phyloP scores from a whole-genome alignment of 164 flowering plant genomes.

The Litsea cubeba region DNA sequence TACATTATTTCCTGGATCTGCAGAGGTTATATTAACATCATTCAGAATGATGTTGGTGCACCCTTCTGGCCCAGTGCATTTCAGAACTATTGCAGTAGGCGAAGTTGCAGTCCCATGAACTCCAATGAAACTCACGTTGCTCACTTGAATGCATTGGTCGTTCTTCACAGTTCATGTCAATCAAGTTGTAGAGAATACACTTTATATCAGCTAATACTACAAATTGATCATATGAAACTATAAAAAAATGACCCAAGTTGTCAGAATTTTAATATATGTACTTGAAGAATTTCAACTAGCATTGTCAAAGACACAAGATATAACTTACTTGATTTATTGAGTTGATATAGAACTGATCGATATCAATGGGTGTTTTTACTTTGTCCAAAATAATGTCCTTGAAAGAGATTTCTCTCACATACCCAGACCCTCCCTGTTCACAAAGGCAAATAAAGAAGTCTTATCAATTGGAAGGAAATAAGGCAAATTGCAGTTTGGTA shows the following conservation, averaged over 20 bases:
- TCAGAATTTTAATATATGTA: no score
- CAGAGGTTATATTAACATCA: background rate
- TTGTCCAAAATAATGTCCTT: conserved; percentile 16
- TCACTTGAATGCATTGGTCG: background rate
- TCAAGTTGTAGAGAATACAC: no score
- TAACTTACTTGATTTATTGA: no score
- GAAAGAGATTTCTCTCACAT: conserved; percentile 35
- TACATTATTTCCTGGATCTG: background rate
- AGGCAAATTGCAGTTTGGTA: background rate
- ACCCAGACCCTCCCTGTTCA: conserved; percentile 21
- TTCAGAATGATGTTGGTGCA: conserved; percentile 8
- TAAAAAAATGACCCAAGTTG: no score
- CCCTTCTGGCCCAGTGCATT: conserved; percentile 1
- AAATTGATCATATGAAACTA: no score
- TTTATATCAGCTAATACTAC: no score
- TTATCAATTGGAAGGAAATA: no score
- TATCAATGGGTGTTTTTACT: conserved; percentile 26
- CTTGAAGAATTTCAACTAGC: no score
- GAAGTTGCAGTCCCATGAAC: background rate
- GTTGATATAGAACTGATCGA: conserved; percentile 21
- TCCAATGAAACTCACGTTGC: conserved; percentile 4
- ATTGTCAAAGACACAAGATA: no score
- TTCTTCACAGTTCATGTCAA: no score
- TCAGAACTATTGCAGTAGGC: background rate
- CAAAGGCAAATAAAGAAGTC: background rate